Percentiles rank a stretch among this genome's conserved stretches.
Evolutionary conservation across 352 stramenopile genomes (phyloP).

Genomic region (Plasmopara muralis): DNA sequence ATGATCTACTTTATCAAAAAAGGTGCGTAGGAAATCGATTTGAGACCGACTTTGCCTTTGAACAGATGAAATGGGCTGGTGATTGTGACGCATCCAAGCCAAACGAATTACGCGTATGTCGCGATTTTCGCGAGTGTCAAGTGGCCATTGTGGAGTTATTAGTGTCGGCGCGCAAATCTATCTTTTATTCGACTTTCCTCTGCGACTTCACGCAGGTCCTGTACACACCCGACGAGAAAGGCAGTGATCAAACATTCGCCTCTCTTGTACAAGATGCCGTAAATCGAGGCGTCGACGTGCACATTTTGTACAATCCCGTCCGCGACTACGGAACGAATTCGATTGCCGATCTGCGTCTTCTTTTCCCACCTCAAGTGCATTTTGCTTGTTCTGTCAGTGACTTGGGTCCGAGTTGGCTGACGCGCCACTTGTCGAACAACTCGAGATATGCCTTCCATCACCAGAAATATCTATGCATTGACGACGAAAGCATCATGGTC

Average conservation of each 20-base stretch:
- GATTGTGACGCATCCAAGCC: constrained; percentile 17
- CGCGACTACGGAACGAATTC: constrained; percentile 68
- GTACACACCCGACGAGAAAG: constrained; percentile 18
- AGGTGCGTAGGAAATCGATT: too few relatives aligned
- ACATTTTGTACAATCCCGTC: constrained; percentile 70
- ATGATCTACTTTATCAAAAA: too few relatives aligned
- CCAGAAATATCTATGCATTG: constrained; percentile 54
- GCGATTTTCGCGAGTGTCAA: constrained; percentile 65
- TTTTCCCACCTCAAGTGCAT: constrained; percentile 41
- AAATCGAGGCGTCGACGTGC: constrained; percentile 51
- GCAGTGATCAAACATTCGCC: constrained; percentile 45
- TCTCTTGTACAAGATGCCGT: constrained; percentile 53
- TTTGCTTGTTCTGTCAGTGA: constrained; percentile 63
- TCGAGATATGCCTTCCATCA: constrained; percentile 79
- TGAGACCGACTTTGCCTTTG: constrained; percentile 51
- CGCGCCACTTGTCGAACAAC: constrained; percentile 60
- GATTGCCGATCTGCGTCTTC: constrained; percentile 34
- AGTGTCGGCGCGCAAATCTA: constrained; percentile 39
- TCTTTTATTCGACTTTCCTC: constrained; percentile 80
- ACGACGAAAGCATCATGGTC: too few relatives aligned
- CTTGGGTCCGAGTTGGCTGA: constrained; percentile 42
- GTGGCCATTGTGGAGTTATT: constrained; percentile 50
- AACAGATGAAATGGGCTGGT: constrained; percentile 51
- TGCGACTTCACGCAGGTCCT: constrained; percentile 69
- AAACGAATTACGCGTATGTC: constrained; percentile 29